These are phyloP conservation scores for Iris pallida DNA, from an alignment of 116 monocot species.

Conservation along the genomic window DNA sequence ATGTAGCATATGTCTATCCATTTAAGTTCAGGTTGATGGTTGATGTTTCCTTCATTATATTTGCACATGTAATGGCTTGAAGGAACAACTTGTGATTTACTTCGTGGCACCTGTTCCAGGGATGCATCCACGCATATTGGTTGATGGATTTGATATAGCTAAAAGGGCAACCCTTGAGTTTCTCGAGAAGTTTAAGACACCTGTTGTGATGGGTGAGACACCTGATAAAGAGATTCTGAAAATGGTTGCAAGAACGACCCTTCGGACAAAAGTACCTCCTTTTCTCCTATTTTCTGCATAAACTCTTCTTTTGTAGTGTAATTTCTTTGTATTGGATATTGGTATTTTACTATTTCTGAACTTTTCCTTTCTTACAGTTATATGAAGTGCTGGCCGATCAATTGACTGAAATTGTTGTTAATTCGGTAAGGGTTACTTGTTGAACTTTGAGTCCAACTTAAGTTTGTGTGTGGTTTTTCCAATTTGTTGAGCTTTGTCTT, in stretches of 20 bases:
- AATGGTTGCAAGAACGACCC: constrained; percentile 92
- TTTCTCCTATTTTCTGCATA: neutral
- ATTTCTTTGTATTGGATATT: neutral
- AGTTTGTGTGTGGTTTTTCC: too few species aligned
- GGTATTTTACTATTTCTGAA: neutral
- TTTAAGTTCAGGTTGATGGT: neutral
- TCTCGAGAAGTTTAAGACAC: constrained; percentile 97
- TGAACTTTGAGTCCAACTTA: neutral
- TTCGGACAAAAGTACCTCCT: constrained; percentile 79
- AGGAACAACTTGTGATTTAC: too few species aligned
- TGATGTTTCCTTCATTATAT: neutral
- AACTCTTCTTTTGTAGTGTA: neutral
- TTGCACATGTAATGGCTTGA: neutral
- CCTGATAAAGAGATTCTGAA: constrained; percentile 95
- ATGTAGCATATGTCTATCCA: neutral
- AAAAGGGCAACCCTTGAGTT: constrained; percentile 96
- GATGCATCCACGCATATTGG: constrained; percentile 93
- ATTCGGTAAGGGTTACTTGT: constrained; percentile 52
- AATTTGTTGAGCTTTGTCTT: too few species aligned
- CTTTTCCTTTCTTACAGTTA: constrained; percentile 37
- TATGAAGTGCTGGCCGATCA: constrained; percentile 94
- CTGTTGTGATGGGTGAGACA: constrained; percentile 75
- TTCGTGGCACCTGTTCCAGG: constrained; percentile 35
- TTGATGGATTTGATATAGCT: constrained; percentile 97
- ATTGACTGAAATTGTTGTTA: constrained; percentile 92